Conservation (phyloP, 2,329 filamentous ascomycete species). For the Hymenoscyphus salicellus region DNA sequence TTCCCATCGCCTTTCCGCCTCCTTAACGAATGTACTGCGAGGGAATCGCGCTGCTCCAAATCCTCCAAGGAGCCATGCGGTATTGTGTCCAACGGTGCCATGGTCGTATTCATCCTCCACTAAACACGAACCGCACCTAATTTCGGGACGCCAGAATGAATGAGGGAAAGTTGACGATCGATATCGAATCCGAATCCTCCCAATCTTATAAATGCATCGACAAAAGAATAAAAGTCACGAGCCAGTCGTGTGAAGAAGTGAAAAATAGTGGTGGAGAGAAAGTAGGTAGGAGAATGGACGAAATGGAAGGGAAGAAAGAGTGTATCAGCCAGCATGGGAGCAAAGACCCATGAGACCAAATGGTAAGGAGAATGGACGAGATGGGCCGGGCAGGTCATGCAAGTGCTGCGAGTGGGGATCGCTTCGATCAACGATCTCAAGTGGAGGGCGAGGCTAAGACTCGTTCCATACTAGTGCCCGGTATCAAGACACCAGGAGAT, state of each 20-base stretch:
- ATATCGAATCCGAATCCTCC: conserved; percentile 11
- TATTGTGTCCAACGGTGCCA: conserved; percentile 33
- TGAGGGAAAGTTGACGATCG: not conserved
- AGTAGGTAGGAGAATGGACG: conserved; percentile 21
- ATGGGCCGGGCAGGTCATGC: too few species aligned
- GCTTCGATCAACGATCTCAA: not conserved
- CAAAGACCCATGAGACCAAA: not conserved
- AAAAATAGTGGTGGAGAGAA: conserved; percentile 18
- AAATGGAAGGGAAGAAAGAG: conserved; percentile 18
- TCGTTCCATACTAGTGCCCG: not conserved
- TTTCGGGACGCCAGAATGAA: conserved; percentile 24
- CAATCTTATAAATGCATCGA: conserved; percentile 18
- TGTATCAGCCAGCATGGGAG: conserved; percentile 1
- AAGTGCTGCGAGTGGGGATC: not conserved
- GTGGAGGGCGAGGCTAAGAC: not conserved
- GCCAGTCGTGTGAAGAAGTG: conserved; percentile 34
- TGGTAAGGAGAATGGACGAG: not conserved
- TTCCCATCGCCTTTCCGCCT: conserved; percentile 12
- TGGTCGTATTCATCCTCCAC: conserved; percentile 34
- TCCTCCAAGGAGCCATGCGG: conserved; percentile 17
- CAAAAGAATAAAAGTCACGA: conserved; percentile 32
- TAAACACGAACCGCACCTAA: conserved; percentile 20
- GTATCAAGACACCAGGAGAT: not conserved
- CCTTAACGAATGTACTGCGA: not conserved
- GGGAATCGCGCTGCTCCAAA: conserved; percentile 8